Percentiles rank a stretch among this genome's conserved stretches.
phyloP scores from a whole-genome alignment of 345 rosid species.

The Zanthoxylum bungeanum region DNA sequence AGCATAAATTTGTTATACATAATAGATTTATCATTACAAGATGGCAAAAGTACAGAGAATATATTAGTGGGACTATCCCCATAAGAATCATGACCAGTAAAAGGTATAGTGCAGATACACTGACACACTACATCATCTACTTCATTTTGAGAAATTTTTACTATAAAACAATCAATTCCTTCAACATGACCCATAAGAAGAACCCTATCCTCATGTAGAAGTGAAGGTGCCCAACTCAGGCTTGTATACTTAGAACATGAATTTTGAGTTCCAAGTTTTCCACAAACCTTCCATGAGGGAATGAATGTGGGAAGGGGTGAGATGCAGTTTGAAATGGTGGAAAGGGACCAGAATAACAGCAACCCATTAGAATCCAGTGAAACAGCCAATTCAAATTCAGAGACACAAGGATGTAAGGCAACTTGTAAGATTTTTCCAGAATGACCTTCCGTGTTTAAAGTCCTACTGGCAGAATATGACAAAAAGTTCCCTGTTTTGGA shows the following conservation, averaged over 20 bases:
- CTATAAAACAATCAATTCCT: constrained; percentile 85
- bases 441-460: constrained; percentile 60
- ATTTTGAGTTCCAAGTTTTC: constrained; percentile 45
- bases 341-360: constrained; percentile 65
- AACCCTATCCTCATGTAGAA: constrained; percentile 48
- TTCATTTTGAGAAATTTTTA: constrained; percentile 40
- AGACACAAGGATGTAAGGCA: constrained; percentile 52
- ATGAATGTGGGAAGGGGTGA: constrained; percentile 41
- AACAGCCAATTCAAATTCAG: constrained; percentile 52
- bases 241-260: constrained; percentile 52
- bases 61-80: constrained; percentile 62
- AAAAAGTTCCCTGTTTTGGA: constrained; percentile 27
- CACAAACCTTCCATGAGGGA: constrained; percentile 61
- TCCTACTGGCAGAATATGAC: constrained; percentile 30
- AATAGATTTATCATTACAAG: constrained; percentile 47
- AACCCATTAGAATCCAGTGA: constrained; percentile 80
- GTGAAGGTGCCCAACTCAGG: constrained; percentile 78
- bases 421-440: constrained; percentile 62
- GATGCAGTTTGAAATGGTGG: constrained; percentile 36
- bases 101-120: constrained; percentile 68
- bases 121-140: constrained; percentile 37
- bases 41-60: constrained; percentile 50
- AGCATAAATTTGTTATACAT: constrained; percentile 55
- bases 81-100: constrained; percentile 33
- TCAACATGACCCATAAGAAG: constrained; percentile 67